These are phyloP conservation scores for Rhodomyrtus psidioides DNA, from an alignment of 441 rosid genomes.

Conservation along the genomic window DNA sequence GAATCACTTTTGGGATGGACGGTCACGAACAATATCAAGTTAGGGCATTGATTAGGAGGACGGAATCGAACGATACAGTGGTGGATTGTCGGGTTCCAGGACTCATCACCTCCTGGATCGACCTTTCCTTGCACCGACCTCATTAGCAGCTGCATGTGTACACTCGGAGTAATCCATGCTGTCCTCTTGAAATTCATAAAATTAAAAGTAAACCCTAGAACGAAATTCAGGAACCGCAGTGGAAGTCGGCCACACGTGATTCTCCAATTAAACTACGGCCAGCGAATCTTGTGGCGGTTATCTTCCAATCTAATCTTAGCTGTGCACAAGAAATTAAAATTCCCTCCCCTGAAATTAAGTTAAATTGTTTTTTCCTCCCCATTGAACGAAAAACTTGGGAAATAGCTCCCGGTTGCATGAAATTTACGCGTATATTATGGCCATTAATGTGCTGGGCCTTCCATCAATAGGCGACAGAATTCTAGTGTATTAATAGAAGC, in stretches of 20 bases:
- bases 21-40: background rate
- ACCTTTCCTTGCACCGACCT: background rate
- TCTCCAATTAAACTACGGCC: background rate
- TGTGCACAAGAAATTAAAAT: background rate
- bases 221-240: background rate
- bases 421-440: background rate
- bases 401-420: background rate
- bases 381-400: background rate
- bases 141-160: background rate
- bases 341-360: background rate
- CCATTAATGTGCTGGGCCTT: background rate
- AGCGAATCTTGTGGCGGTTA: background rate
- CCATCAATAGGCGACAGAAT: background rate
- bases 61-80: background rate
- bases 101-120: background rate
- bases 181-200: background rate
- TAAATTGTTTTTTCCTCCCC: background rate
- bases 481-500: background rate
- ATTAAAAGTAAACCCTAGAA: background rate
- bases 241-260: background rate
- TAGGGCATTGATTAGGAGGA: background rate
- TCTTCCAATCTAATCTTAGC: background rate
- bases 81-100: background rate
- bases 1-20: background rate
- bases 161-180: background rate